A percentile compares a stretch with the other conserved stretches of the same genome.
phyloP scores from a whole-genome alignment of 139 green algal genomes.

The Picochlorum sp. region DNA sequence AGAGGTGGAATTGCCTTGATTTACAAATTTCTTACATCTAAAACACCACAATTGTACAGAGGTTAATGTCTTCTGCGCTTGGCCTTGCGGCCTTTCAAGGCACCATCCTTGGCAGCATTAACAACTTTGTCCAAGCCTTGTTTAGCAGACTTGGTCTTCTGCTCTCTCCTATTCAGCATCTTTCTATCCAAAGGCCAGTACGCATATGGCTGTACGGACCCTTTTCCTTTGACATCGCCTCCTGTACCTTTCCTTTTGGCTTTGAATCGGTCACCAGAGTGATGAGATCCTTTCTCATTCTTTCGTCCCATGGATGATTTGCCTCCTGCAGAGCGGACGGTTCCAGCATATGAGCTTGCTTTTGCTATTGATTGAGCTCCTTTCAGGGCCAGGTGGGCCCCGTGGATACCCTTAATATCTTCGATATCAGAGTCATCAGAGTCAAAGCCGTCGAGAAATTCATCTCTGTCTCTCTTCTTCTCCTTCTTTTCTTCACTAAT shows the following conservation, averaged over 20 bases:
- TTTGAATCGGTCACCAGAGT: slow-evolving; percentile 63
- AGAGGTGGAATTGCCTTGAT: no score
- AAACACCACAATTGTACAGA: neutral
- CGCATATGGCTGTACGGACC: slow-evolving; percentile 87
- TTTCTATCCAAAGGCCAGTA: slow-evolving; percentile 96
- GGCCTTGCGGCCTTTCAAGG: slow-evolving; percentile 46
- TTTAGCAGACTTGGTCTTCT: slow-evolving; percentile 49
- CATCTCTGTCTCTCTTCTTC: slow-evolving; percentile 14
- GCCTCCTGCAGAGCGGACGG: slow-evolving; percentile 7
- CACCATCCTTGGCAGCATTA: slow-evolving; percentile 32
- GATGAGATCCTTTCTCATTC: slow-evolving; percentile 25
- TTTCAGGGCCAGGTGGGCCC: slow-evolving; percentile 29
- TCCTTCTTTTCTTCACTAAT: slow-evolving; percentile 59
- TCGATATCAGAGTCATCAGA: slow-evolving; percentile 65
- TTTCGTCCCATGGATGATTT: slow-evolving; percentile 5
- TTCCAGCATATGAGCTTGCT: slow-evolving; percentile 19
- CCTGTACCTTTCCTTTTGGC: slow-evolving; percentile 33
- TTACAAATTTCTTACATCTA: no score
- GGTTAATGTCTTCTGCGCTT: slow-evolving; percentile 23
- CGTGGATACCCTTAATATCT: slow-evolving; percentile 39
- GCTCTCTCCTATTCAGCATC: slow-evolving; percentile 81
- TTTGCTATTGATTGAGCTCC: slow-evolving; percentile 48
- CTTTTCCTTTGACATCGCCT: slow-evolving; percentile 65
- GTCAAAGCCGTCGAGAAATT: slow-evolving; percentile 14
- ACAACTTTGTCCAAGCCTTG: slow-evolving; percentile 50